Evolutionary conservation across 108 stramenopile genomes (phyloP).

Genomic region (Nitzschia inconspicua): DNA sequence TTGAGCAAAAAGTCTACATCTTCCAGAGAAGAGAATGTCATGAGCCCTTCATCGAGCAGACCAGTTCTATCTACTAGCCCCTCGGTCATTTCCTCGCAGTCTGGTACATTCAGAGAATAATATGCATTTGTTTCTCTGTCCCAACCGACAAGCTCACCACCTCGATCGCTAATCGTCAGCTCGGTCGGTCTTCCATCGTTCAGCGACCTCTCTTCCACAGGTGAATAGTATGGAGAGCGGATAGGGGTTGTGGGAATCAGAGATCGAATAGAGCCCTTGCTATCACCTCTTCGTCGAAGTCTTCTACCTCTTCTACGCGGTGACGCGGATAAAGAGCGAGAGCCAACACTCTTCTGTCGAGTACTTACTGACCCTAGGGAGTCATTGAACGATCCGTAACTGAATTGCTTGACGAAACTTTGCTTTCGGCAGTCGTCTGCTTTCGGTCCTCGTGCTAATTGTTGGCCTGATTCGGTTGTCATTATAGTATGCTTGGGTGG

Average conservation of each 20-base stretch:
- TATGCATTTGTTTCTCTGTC: conserved; percentile 5
- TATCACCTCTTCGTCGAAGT: neutral
- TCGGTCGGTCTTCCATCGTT: conserved; percentile 5
- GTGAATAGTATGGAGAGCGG: conserved; percentile 2
- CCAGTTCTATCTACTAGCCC: conserved; percentile 10
- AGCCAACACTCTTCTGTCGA: neutral
- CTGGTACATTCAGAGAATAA: conserved; percentile 20
- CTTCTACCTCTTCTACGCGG: neutral
- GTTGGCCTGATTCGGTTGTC: neutral
- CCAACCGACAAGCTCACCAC: conserved; percentile 16
- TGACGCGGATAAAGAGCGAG: neutral
- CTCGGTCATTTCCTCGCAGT: conserved; percentile 29
- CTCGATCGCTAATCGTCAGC: neutral
- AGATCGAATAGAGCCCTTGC: neutral
- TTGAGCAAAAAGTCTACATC: conserved; percentile 22
- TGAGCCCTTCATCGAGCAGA: conserved; percentile 16
- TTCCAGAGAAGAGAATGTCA: conserved; percentile 33
- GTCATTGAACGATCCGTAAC: neutral
- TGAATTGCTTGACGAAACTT: neutral
- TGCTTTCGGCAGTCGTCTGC: neutral
- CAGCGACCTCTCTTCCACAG: neutral
- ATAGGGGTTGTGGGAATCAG: neutral
- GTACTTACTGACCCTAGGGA: conserved; percentile 3
- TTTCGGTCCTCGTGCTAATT: neutral
- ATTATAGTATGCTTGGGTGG: neutral